phyloP scores from a whole-genome alignment of 2,329 filamentous ascomycete species.

The Scedosporium boydii region DNA sequence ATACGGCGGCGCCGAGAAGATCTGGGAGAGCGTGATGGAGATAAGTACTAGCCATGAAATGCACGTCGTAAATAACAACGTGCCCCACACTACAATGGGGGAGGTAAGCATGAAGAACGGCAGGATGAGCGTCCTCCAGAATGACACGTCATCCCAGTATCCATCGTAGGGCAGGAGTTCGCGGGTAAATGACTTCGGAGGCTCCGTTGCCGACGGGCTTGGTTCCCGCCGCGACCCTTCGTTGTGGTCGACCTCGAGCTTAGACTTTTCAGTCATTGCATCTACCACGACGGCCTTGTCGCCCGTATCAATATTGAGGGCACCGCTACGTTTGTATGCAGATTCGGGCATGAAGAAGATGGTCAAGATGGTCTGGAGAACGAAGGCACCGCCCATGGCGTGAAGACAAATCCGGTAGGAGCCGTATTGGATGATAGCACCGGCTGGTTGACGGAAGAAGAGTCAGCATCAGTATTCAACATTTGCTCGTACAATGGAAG shows the following conservation, averaged over 20 bases:
- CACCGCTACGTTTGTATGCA: constrained; percentile 21
- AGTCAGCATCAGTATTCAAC: neutral
- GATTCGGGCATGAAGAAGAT: constrained; percentile 33
- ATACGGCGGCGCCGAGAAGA: constrained; percentile 25
- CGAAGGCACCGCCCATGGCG: constrained; percentile 30
- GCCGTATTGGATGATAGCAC: constrained; percentile 25
- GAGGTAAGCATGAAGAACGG: constrained; percentile 25
- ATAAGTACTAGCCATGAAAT: constrained; percentile 22
- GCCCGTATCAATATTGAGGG: constrained; percentile 9
- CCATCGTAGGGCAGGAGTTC: constrained; percentile 25
- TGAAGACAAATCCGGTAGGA: constrained; percentile 23
- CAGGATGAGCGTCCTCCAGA: constrained; percentile 24
- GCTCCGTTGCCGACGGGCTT: constrained; percentile 12
- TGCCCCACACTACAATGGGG: constrained; percentile 27
- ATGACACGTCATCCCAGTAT: constrained; percentile 25
- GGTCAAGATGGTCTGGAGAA: constrained; percentile 23
- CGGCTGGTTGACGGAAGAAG: constrained; percentile 17
- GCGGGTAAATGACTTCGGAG: constrained; percentile 15
- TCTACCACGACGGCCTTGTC: constrained; percentile 9
- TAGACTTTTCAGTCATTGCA: constrained; percentile 10
- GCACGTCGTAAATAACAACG: constrained; percentile 26
- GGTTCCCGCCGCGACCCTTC: neutral
- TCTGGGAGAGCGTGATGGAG: constrained; percentile 22
- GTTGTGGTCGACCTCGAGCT: constrained; percentile 10
- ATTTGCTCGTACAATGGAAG: neutral